Evolutionary conservation across 352 stramenopile species (phyloP).

Genomic region (Globisporangium nodosum): DNA sequence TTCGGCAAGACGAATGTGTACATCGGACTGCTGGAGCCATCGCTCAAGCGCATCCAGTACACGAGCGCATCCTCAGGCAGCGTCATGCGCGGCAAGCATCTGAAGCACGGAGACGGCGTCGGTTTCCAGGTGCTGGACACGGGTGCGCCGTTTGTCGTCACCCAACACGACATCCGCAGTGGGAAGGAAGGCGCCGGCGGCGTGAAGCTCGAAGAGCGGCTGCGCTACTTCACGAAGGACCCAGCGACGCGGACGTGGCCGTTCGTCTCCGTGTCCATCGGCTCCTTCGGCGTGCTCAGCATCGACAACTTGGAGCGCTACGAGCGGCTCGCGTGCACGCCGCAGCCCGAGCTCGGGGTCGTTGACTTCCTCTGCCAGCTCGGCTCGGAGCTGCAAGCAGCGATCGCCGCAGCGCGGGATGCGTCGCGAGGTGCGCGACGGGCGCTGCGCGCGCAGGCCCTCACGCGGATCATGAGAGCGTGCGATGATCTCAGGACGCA

Average conservation of each 20-base stretch:
- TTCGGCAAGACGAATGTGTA: conserved; percentile 49
- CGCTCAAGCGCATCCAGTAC: conserved; percentile 34
- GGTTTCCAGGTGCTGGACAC: conserved; percentile 43
- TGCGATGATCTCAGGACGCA: conserved; percentile 34
- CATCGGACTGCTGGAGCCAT: conserved; percentile 55
- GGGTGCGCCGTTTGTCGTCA: conserved; percentile 39
- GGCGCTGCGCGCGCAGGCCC: conserved; percentile 24
- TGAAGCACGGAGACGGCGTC: conserved; percentile 50
- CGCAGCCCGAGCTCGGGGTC: conserved; percentile 62
- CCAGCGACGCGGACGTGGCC: conserved; percentile 33
- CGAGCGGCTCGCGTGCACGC: conserved; percentile 24
- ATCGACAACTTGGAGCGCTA: conserved; percentile 65
- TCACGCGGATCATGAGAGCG: conserved; percentile 41
- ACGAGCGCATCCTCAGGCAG: conserved; percentile 47
- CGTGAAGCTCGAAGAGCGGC: conserved; percentile 6
- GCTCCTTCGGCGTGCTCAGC: conserved; percentile 35
- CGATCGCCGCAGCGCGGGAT: conserved; percentile 11
- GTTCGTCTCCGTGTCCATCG: conserved; percentile 60
- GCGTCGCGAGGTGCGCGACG: conserved; percentile 2
- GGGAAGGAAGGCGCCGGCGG: neutral
- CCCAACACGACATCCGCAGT: conserved; percentile 4
- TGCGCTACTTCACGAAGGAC: conserved; percentile 38
- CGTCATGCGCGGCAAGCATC: conserved; percentile 51
- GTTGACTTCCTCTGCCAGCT: conserved; percentile 68
- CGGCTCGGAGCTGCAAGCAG: conserved; percentile 14